Evolutionary conservation across 2,329 filamentous ascomycete genomes (phyloP).

Genomic region (Ceratocystis albifundus): DNA sequence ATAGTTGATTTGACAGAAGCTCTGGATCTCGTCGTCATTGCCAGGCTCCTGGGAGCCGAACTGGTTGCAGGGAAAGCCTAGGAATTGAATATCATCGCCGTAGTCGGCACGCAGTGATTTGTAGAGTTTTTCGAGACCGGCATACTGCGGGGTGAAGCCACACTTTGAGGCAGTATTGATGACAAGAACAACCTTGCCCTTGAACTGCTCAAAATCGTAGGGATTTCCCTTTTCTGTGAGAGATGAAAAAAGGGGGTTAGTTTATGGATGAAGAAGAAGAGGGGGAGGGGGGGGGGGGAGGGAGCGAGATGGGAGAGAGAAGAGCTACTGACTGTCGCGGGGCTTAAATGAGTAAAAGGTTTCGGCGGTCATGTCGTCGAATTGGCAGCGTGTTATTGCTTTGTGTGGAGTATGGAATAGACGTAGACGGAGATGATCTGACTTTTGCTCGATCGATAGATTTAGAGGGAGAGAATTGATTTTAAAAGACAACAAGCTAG

Average conservation of each 20-base stretch:
- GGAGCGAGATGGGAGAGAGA: too few relatives aligned
- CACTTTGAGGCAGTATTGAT: constrained; percentile 99
- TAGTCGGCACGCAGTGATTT: constrained; percentile 59
- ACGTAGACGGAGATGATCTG: neutral
- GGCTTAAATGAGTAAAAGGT: constrained; percentile 74
- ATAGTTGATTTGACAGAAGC: constrained; percentile 87
- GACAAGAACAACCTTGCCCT: constrained; percentile 86
- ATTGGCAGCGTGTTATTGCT: constrained; percentile 2
- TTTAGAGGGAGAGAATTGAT: too few relatives aligned
- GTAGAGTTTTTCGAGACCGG: constrained; percentile 81
- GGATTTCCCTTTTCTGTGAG: constrained; percentile 47
- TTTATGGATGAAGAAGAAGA: neutral
- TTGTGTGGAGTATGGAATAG: neutral
- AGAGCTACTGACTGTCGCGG: constrained; percentile 54
- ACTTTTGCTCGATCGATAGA: neutral
- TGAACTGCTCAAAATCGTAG: constrained; percentile 57
- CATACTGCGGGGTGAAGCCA: constrained; percentile 95
- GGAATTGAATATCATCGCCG: constrained; percentile 66
- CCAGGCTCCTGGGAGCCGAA: constrained; percentile 87
- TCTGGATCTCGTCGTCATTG: constrained; percentile 65
- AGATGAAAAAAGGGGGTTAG: constrained; percentile 18
- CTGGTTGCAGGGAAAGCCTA: constrained; percentile 98
- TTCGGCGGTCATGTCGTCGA: constrained; percentile 7
- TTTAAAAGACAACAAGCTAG: neutral
- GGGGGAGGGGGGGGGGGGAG: too few relatives aligned